phyloP scores from a whole-genome alignment of 2,329 filamentous ascomycete species.

The Curvularia sp. region DNA sequence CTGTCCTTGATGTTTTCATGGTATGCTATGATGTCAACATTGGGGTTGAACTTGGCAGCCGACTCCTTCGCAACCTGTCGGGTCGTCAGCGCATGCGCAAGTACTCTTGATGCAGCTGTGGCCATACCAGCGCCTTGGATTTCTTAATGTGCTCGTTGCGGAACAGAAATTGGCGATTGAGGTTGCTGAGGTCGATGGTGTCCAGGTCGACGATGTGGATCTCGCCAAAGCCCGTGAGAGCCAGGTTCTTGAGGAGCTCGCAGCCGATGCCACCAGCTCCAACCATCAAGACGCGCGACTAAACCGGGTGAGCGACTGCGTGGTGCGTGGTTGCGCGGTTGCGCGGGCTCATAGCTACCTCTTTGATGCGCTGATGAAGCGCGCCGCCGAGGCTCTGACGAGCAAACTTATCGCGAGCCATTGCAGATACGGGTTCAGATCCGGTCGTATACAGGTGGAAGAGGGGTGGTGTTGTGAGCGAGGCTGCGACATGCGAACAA shows the following conservation, averaged over 20 bases:
- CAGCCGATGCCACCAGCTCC: constrained; percentile 97
- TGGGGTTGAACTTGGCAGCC: constrained; percentile 87
- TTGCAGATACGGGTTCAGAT: constrained; percentile 40
- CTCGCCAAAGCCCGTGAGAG: constrained; percentile 88
- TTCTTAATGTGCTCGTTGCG: constrained; percentile 98
- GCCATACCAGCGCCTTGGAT: constrained; percentile 81
- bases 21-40: constrained; percentile 83
- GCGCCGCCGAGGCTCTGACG: constrained; percentile 67
- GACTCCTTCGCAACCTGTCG: constrained; percentile 87
- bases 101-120: neutral
- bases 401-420: constrained; percentile 59
- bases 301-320: constrained; percentile 34
- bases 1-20: constrained; percentile 94
- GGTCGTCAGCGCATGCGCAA: constrained; percentile 28
- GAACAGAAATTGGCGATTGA: constrained; percentile 98
- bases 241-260: constrained; percentile 95
- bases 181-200: constrained; percentile 96
- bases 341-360: constrained; percentile 58
- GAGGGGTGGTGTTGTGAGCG: constrained; percentile 17
- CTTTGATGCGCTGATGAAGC: constrained; percentile 71
- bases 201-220: constrained; percentile 96
- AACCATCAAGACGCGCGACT: constrained; percentile 91
- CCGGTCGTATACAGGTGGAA: constrained; percentile 12
- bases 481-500: constrained; percentile 30
- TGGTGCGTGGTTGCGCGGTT: neutral